phyloP scores from a whole-genome alignment of 805 yeast species.

The Kluyveromyces dobzhanskii region DNA sequence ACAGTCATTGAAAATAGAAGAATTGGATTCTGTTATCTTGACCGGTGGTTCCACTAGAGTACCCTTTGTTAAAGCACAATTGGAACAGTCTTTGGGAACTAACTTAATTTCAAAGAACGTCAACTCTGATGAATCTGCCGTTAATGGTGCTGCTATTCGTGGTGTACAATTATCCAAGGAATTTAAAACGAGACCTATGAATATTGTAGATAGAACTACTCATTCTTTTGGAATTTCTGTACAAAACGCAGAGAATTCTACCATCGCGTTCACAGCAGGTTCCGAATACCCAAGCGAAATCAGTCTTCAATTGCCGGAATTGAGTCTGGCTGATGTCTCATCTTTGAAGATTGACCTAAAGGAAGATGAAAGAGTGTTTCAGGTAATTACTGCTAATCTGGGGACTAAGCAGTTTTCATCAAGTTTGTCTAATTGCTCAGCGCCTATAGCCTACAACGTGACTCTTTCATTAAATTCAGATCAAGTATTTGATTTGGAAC shows the following conservation, averaged over 20 bases:
- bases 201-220: conserved; percentile 47
- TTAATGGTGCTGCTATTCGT: conserved; percentile 78
- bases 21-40: conserved; percentile 60
- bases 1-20: conserved; percentile 24
- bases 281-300: conserved; percentile 29
- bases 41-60: conserved; percentile 90
- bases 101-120: conserved; percentile 68
- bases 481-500: conserved; percentile 40
- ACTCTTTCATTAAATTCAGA: conserved; percentile 40
- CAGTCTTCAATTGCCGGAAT: conserved; percentile 29
- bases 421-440: conserved; percentile 32
- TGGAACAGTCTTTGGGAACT: conserved; percentile 47
- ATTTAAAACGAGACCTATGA: conserved; percentile 50
- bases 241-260: conserved; percentile 22
- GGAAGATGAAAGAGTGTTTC: conserved; percentile 17
- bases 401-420: conserved; percentile 25
- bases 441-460: conserved; percentile 32
- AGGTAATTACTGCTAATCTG: conserved; percentile 10
- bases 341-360: conserved; percentile 30
- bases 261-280: conserved; percentile 41
- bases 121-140: conserved; percentile 93
- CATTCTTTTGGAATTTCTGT: conserved; percentile 38
- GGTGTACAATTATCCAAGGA: conserved; percentile 69
- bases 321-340: conserved; percentile 11
- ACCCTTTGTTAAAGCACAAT: conserved; percentile 70